Conservation (phyloP, 257 asterid species). For the Vinca minor region DNA sequence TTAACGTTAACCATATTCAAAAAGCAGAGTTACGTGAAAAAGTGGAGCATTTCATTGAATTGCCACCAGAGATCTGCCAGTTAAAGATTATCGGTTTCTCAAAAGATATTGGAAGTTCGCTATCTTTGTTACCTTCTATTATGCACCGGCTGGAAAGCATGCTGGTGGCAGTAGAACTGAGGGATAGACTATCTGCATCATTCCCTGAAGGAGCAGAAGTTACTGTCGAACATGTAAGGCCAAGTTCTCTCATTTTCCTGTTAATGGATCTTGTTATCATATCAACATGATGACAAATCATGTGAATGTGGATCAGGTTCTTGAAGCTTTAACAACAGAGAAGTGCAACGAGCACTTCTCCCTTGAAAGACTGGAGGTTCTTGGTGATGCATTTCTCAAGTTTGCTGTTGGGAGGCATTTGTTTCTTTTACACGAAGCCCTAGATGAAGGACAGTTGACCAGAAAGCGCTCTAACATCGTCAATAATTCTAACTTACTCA, state of each 20-base stretch:
- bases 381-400: slow-evolving; percentile 97
- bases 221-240: slow-evolving; percentile 56
- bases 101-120: slow-evolving; percentile 91
- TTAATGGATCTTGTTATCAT: slow-evolving; percentile 1
- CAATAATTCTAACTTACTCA: slow-evolving; percentile 61
- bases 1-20: slow-evolving; percentile 20
- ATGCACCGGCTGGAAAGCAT: slow-evolving; percentile 86
- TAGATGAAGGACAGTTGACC: slow-evolving; percentile 93
- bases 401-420: slow-evolving; percentile 86
- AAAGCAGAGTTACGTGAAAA: slow-evolving; percentile 58
- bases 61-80: slow-evolving; percentile 94
- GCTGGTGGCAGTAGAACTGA: slow-evolving; percentile 83
- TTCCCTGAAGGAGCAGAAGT: slow-evolving; percentile 79
- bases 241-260: slow-evolving; percentile 8
- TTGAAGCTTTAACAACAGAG: slow-evolving; percentile 97
- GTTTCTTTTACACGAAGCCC: slow-evolving; percentile 57
- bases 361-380: slow-evolving; percentile 96
- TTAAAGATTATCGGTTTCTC: slow-evolving; percentile 88
- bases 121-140: slow-evolving; percentile 83
- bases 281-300: slow-evolving; percentile 17
- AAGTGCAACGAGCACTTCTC: slow-evolving; percentile 73
- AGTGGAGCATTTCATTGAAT: slow-evolving; percentile 78
- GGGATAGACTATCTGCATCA: slow-evolving; percentile 53
- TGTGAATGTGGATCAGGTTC: slow-evolving; percentile 57
- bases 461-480: slow-evolving; percentile 79